A percentile compares a stretch with the other conserved stretches of the same genome.
Evolutionary conservation across 2,329 filamentous ascomycete genomes (phyloP).

Genomic region (Mariannaea sp.): DNA sequence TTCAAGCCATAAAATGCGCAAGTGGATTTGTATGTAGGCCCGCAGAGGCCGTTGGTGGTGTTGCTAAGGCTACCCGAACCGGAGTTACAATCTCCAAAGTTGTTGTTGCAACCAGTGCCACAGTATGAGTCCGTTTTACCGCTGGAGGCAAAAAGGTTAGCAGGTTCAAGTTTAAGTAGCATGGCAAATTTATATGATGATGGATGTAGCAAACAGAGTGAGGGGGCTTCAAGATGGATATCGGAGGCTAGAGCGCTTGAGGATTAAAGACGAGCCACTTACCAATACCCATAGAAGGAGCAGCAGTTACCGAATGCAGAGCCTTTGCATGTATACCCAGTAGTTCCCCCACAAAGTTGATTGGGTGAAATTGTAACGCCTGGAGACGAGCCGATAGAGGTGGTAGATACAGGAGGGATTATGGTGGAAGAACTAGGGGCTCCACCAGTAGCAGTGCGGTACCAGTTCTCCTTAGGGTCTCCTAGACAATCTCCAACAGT

Average conservation of each 20-base stretch:
- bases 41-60: slow-evolving; percentile 4
- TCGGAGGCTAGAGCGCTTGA: not conserved
- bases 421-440: not conserved
- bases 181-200: too few relatives aligned
- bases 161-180: not conserved
- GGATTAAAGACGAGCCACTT: slow-evolving; percentile 18
- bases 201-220: not conserved
- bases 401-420: not conserved
- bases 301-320: slow-evolving; percentile 46
- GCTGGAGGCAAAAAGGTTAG: slow-evolving; percentile 21
- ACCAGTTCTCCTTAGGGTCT: slow-evolving; percentile 56
- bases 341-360: slow-evolving; percentile 33
- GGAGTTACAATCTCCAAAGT: slow-evolving; percentile 1
- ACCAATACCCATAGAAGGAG: slow-evolving; percentile 44
- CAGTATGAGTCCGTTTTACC: slow-evolving; percentile 26
- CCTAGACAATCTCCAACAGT: slow-evolving; percentile 62
- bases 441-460: slow-evolving; percentile 42
- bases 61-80: not conserved
- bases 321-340: slow-evolving; percentile 41
- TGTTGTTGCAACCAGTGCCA: slow-evolving; percentile 1
- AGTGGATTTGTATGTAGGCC: not conserved
- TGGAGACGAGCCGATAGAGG: slow-evolving; percentile 5
- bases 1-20: not conserved
- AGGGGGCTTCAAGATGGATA: not conserved
- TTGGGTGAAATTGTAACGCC: slow-evolving; percentile 5